Evolutionary conservation across 192 early-diverging fungal species (phyloP).

Genomic region (Backusella mclennaniae): DNA sequence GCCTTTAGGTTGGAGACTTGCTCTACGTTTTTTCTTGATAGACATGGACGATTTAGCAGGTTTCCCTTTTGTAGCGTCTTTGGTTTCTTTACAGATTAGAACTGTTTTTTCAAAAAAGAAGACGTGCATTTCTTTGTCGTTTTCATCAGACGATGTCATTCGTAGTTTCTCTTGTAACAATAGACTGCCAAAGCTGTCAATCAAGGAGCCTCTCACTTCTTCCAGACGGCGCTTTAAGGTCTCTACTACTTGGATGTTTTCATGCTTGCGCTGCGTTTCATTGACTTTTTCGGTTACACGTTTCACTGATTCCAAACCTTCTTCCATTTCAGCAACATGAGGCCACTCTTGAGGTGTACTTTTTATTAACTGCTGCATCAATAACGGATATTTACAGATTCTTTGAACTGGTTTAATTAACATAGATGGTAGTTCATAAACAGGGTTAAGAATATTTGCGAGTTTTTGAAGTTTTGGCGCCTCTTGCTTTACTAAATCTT

Average conservation of each 20-base stretch:
- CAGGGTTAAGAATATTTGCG: slow-evolving; percentile 73
- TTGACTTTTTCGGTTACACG: slow-evolving; percentile 88
- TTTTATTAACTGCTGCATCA: slow-evolving; percentile 72
- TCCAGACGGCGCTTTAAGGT: slow-evolving; percentile 84
- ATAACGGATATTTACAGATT: slow-evolving; percentile 96
- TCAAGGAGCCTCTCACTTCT: slow-evolving; percentile 87
- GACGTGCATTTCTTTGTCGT: slow-evolving; percentile 80
- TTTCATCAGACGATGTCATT: slow-evolving; percentile 69
- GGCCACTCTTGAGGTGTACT: slow-evolving; percentile 57
- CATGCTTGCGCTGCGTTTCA: slow-evolving; percentile 86
- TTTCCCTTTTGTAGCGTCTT: slow-evolving; percentile 40
- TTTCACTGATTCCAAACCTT: slow-evolving; percentile 80
- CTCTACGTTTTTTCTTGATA: slow-evolving; percentile 61
- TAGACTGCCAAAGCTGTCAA: slow-evolving; percentile 76
- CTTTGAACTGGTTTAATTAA: slow-evolving; percentile 98
- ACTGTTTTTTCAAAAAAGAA: slow-evolving; percentile 94
- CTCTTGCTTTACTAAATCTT: slow-evolving; percentile 69
- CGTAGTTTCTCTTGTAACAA: slow-evolving; percentile 85
- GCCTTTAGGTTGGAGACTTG: slow-evolving; percentile 74
- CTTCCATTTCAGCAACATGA: slow-evolving; percentile 59
- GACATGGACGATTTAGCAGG: slow-evolving; percentile 29
- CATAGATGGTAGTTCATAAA: slow-evolving; percentile 84
- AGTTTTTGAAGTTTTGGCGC: slow-evolving; percentile 61
- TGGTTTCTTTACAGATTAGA: slow-evolving; percentile 89
- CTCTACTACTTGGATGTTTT: slow-evolving; percentile 77